phyloP scores from a whole-genome alignment of 805 yeast genomes.

The Kuraishia floccosa region DNA sequence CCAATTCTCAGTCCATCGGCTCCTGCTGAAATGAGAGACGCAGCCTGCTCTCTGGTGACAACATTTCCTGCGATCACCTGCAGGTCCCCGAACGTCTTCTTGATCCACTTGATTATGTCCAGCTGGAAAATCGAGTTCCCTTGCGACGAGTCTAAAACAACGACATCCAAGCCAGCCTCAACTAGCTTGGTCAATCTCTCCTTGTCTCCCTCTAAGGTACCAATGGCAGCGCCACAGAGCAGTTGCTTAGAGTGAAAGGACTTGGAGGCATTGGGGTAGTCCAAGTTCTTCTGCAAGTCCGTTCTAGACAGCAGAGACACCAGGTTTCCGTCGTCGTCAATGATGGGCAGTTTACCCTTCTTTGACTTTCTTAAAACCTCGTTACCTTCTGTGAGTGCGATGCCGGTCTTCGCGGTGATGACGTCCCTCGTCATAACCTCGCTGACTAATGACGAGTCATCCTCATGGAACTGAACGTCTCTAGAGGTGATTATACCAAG shows the following conservation, averaged over 20 bases:
- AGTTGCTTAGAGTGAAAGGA: constrained; percentile 88
- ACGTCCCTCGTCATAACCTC: constrained; percentile 87
- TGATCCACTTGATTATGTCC: constrained; percentile 88
- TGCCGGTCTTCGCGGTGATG: constrained; percentile 75
- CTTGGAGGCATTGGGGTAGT: constrained; percentile 91
- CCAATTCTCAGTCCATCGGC: constrained; percentile 98
- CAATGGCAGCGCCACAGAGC: constrained; percentile 97
- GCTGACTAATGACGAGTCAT: constrained; percentile 45
- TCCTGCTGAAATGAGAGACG: constrained; percentile 87
- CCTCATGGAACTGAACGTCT: constrained; percentile 91
- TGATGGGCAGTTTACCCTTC: constrained; percentile 95
- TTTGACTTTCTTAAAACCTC: constrained; percentile 83
- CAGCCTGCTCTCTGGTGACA: constrained; percentile 98
- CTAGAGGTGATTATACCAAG: constrained; percentile 95
- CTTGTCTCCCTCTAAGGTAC: constrained; percentile 85
- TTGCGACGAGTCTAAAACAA: constrained; percentile 90
- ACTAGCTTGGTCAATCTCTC: constrained; percentile 76
- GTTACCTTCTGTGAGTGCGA: constrained; percentile 78
- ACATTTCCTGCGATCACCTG: constrained; percentile 97
- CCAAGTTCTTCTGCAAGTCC: constrained; percentile 92
- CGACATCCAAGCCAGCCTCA: constrained; percentile 96
- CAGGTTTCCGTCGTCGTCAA: constrained; percentile 65
- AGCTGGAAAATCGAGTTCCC: constrained; percentile 95
- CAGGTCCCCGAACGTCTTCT: constrained; percentile 63
- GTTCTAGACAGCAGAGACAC: constrained; percentile 89